Percentiles rank a stretch among this genome's conserved stretches.
Evolutionary conservation across 2,329 filamentous ascomycete species (phyloP).

Genomic region (Phyllosticta paracitricarpa): DNA sequence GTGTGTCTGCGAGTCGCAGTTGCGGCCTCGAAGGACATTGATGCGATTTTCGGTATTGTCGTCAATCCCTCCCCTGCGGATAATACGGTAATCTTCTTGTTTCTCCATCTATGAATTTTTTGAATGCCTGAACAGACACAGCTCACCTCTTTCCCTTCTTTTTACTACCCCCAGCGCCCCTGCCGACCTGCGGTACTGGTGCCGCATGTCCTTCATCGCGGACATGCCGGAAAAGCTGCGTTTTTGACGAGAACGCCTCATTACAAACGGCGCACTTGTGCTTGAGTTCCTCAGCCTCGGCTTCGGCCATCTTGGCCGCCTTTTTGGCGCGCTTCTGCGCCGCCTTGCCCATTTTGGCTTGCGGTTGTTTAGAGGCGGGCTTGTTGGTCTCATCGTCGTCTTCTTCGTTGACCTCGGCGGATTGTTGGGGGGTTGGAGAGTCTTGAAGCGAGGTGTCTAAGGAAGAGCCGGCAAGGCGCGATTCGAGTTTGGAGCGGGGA

Average conservation of each 20-base stretch:
- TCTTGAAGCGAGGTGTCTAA: neutral
- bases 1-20: no score
- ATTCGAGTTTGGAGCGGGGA: constrained; percentile 26
- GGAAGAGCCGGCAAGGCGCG: constrained; percentile 18
- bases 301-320: constrained; percentile 31
- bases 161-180: constrained; percentile 11
- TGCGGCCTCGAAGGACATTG: no score
- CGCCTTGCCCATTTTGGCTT: constrained; percentile 38
- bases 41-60: no score
- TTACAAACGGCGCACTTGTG: constrained; percentile 70
- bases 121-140: no score
- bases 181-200: constrained; percentile 20
- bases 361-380: constrained; percentile 8
- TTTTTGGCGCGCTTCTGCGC: constrained; percentile 38
- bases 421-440: neutral
- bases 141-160: constrained; percentile 15
- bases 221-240: constrained; percentile 66
- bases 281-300: constrained; percentile 26
- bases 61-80: no score
- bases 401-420: neutral
- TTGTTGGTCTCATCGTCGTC: constrained; percentile 11
- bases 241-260: constrained; percentile 65
- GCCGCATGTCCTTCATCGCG: constrained; percentile 56
- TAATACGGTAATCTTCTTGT: no score
- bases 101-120: no score